Conservation (phyloP, 345 rosid species). For the Euphorbia peplus region DNA sequence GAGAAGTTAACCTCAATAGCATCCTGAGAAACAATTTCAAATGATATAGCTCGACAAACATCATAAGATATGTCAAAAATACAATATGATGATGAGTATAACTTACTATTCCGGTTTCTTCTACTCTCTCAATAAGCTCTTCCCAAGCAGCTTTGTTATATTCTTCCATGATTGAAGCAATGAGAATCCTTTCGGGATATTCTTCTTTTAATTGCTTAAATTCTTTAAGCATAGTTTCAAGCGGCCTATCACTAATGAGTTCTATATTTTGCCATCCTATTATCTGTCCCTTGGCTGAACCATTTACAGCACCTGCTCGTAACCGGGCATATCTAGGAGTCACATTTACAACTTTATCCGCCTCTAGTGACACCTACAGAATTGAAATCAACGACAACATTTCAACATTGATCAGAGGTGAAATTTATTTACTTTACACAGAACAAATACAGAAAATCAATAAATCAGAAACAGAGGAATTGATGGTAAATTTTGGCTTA, state of each 20-base stretch:
- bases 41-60: neutral
- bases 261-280: constrained; percentile 99
- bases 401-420: neutral
- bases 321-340: constrained; percentile 90
- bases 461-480: neutral
- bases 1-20: constrained; percentile 94
- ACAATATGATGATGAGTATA: neutral
- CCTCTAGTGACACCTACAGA: constrained; percentile 84
- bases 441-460: neutral
- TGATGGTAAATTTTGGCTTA: neutral
- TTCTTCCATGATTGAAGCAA: constrained; percentile 99
- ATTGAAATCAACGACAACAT: constrained; percentile 20
- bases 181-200: constrained; percentile 86
- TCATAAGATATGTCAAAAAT: neutral
- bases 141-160: constrained; percentile 87
- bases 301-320: constrained; percentile 54
- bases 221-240: constrained; percentile 91
- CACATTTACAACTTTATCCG: constrained; percentile 84
- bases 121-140: constrained; percentile 92
- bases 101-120: constrained; percentile 92
- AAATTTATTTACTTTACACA: neutral
- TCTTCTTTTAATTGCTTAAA: constrained; percentile 74
- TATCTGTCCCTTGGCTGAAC: constrained; percentile 76
- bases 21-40: constrained; percentile 45
- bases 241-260: constrained; percentile 91